Percentiles rank a stretch among this genome's conserved stretches.
Evolutionary conservation across 352 stramenopile genomes (phyloP).

Genomic region (Globisporangium splendens): DNA sequence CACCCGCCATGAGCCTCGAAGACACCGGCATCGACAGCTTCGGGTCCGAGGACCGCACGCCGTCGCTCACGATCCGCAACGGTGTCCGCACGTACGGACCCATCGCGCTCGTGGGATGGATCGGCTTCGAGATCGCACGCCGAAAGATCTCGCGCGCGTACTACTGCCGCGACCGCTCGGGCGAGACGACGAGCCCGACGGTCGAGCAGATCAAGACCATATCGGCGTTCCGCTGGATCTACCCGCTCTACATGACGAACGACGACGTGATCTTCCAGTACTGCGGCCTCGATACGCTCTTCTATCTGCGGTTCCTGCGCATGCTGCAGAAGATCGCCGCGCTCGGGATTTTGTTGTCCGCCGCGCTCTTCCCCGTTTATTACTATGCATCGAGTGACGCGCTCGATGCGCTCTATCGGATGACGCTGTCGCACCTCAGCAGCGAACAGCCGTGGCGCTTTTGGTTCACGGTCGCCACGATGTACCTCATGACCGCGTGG

Average conservation of each 20-base stretch:
- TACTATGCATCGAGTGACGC: slow-evolving; percentile 44
- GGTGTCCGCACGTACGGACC: slow-evolving; percentile 63
- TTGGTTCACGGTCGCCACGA: slow-evolving; percentile 55
- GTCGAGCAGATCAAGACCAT: slow-evolving; percentile 33
- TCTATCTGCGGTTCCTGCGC: slow-evolving; percentile 72
- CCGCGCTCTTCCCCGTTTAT: slow-evolving; percentile 75
- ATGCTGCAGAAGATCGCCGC: slow-evolving; percentile 69
- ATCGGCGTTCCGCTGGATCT: slow-evolving; percentile 52
- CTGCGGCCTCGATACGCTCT: slow-evolving; percentile 79
- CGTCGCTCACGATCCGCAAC: slow-evolving; percentile 59
- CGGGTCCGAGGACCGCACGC: slow-evolving; percentile 46
- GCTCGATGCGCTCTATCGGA: slow-evolving; percentile 45
- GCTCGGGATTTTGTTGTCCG: slow-evolving; percentile 55
- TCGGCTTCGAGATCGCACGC: slow-evolving; percentile 63
- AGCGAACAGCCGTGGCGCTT: slow-evolving; percentile 56
- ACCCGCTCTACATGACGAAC: slow-evolving; percentile 45
- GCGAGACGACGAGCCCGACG: slow-evolving; percentile 45
- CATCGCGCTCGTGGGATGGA: slow-evolving; percentile 60
- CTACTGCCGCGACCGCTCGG: slow-evolving; percentile 63
- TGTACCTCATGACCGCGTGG: slow-evolving; percentile 60
- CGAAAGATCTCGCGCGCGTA: slow-evolving; percentile 59
- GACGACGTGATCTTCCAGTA: slow-evolving; percentile 69
- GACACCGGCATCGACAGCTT: neutral
- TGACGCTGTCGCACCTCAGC: slow-evolving; percentile 66
- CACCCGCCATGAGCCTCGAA: neutral